Conservation (phyloP, 2,329 filamentous ascomycete genomes). For the Beauveria sp. region DNA sequence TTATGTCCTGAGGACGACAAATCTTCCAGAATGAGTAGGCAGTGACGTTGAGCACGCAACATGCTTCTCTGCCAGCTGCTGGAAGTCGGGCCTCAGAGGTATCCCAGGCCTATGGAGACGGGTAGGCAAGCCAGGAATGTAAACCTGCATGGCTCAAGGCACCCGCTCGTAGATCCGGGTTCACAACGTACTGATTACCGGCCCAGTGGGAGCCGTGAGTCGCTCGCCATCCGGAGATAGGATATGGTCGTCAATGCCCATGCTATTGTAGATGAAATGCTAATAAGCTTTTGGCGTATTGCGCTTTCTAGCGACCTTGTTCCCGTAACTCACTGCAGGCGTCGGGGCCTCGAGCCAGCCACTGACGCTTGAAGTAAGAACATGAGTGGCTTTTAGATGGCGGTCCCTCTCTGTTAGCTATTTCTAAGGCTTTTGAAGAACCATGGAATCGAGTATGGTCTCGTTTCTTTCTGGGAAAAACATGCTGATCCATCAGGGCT, state of each 20-base stretch:
- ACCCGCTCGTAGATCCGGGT: not conserved
- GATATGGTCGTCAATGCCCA: constrained; percentile 2
- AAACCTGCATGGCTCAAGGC: no score
- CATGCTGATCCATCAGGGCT: constrained; percentile 18
- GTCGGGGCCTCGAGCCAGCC: constrained; percentile 13
- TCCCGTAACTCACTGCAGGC: constrained; percentile 8
- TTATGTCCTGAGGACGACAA: not conserved
- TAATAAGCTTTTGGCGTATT: not conserved
- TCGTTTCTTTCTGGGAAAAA: constrained; percentile 12
- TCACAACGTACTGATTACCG: constrained; percentile 11
- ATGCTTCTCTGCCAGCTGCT: constrained; percentile 3
- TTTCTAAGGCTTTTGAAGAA: constrained; percentile 14
- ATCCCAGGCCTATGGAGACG: constrained; percentile 15
- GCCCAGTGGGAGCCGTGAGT: constrained; percentile 4
- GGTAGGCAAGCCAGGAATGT: not conserved
- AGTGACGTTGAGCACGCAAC: not conserved
- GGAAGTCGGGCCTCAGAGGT: constrained; percentile 12
- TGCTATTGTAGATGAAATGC: constrained; percentile 1
- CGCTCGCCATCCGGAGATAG: not conserved
- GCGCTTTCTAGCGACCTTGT: not conserved
- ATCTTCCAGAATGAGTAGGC: not conserved
- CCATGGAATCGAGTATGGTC: constrained; percentile 12
- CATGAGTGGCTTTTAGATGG: constrained; percentile 17
- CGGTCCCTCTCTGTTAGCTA: constrained; percentile 15
- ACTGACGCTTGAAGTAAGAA: constrained; percentile 6